A percentile compares a stretch with the other conserved stretches of the same genome.
Evolutionary conservation across 441 rosid genomes (phyloP).

Genomic region (California macrophylla): DNA sequence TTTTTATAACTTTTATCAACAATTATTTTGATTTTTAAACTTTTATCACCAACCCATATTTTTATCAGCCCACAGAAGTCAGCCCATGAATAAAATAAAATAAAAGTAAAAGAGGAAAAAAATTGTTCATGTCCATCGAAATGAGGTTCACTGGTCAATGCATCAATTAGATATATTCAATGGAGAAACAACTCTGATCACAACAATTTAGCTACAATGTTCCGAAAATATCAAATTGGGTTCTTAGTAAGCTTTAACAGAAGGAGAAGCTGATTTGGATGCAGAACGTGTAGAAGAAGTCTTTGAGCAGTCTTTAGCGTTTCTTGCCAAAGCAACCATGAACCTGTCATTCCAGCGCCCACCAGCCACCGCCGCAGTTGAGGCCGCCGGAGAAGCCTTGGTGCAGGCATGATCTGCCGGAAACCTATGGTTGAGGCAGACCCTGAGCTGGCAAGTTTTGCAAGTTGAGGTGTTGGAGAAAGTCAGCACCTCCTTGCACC

Average conservation of each 20-base stretch:
- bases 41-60: too few species aligned
- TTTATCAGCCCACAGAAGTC: too few species aligned
- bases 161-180: too few species aligned
- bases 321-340: conserved; percentile 45
- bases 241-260: conserved; percentile 35
- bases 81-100: too few species aligned
- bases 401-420: conserved; percentile 60
- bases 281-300: conserved; percentile 8
- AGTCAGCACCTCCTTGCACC: conserved; percentile 57
- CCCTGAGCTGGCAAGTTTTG: conserved; percentile 56
- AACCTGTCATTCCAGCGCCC: conserved; percentile 42
- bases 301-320: conserved; percentile 37
- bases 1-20: too few species aligned
- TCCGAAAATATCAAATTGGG: neutral
- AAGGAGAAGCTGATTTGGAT: conserved; percentile 20
- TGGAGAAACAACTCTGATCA: too few species aligned
- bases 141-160: too few species aligned
- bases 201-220: too few species aligned
- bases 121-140: too few species aligned
- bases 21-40: too few species aligned
- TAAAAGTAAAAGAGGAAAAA: too few species aligned
- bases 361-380: neutral
- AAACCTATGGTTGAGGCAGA: conserved; percentile 67
- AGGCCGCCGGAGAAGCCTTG: neutral
- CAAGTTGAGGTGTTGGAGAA: conserved; percentile 58